These are phyloP conservation scores for Alternaria arbusti DNA, from an alignment of 2,329 filamentous ascomycete species.

Conservation along the genomic window DNA sequence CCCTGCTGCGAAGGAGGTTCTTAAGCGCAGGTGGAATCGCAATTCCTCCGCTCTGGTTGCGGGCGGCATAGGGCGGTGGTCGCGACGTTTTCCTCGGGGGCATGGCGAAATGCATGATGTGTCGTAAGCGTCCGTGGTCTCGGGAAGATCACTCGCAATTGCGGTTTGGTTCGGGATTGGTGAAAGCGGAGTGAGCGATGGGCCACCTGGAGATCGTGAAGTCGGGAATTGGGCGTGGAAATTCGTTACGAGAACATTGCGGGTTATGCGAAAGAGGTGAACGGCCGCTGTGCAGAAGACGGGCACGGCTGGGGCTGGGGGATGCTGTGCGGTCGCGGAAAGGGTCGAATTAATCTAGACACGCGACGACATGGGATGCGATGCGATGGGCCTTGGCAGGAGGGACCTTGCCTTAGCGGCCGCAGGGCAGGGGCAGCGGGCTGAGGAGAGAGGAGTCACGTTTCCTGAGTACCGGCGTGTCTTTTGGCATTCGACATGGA, in stretches of 20 bases:
- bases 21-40: constrained; percentile 55
- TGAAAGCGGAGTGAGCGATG: constrained; percentile 30
- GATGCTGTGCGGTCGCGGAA: constrained; percentile 14
- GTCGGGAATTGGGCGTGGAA: not conserved
- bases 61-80: constrained; percentile 72
- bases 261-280: not conserved
- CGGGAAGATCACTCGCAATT: constrained; percentile 20
- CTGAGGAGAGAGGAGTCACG: not conserved
- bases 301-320: not conserved
- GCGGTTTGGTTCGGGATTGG: not conserved
- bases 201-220: constrained; percentile 5
- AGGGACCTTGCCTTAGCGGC: constrained; percentile 23
- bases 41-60: constrained; percentile 55
- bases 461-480: not conserved
- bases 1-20: constrained; percentile 59
- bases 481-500: not conserved
- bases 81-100: constrained; percentile 84
- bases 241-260: constrained; percentile 25
- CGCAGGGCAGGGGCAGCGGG: not conserved
- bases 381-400: constrained; percentile 21
- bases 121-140: constrained; percentile 17
- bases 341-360: constrained; percentile 16
- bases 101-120: constrained; percentile 81
- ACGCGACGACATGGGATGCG: constrained; percentile 21
- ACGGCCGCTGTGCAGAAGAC: not conserved